A percentile compares a stretch with the other conserved stretches of the same genome.
phyloP scores from a whole-genome alignment of 352 stramenopile species.

The Globisporangium ultimum region DNA sequence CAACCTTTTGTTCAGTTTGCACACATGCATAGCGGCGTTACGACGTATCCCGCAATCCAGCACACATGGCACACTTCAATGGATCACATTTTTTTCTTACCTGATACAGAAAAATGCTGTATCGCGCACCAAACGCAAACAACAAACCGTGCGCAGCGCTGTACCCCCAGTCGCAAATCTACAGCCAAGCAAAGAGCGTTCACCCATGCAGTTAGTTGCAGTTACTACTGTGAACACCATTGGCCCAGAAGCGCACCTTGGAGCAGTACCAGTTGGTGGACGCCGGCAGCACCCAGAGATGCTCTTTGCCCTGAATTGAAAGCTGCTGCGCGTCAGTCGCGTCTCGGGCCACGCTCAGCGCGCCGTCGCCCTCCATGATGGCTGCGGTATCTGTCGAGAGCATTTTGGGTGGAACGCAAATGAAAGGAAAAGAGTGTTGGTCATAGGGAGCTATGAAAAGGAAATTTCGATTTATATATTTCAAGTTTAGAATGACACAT shows the following conservation, averaged over 20 bases:
- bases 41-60: neutral
- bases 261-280: constrained; percentile 81
- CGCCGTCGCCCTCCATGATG: no score
- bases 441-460: no score
- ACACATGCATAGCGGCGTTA: no score
- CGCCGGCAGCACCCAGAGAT: constrained; percentile 45
- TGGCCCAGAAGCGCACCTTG: constrained; percentile 30
- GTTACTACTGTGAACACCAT: neutral
- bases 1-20: neutral
- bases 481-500: no score
- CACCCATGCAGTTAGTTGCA: neutral
- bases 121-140: constrained; percentile 59
- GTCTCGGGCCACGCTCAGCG: neutral
- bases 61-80: no score
- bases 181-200: neutral
- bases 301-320: constrained; percentile 39
- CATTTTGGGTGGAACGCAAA: no score
- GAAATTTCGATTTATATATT: no score
- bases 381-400: no score
- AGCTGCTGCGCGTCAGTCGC: constrained; percentile 32
- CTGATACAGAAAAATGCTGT: constrained; percentile 57
- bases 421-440: no score
- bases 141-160: constrained; percentile 33
- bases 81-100: constrained; percentile 18
- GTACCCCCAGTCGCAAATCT: constrained; percentile 69